These are phyloP conservation scores for Pichia nakasei DNA, from an alignment of 805 yeast genomes.

Conservation along the genomic window DNA sequence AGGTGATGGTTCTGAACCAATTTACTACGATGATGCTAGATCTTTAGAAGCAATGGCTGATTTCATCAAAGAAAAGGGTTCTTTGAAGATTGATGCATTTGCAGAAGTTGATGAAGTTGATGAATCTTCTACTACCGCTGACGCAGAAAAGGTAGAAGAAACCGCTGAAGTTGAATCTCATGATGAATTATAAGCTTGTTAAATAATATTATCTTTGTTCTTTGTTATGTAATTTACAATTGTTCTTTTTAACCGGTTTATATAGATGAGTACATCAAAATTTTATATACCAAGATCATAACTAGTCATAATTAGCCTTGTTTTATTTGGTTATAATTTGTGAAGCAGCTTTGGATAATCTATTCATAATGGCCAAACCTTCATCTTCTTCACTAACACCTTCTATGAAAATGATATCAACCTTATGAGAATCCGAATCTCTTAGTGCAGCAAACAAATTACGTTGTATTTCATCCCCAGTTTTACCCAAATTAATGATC, in stretches of 20 bases:
- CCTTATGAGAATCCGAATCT: conserved; percentile 55
- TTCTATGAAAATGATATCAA: conserved; percentile 72
- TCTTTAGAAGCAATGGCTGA: conserved; percentile 58
- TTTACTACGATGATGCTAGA: conserved; percentile 63
- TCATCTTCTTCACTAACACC: conserved; percentile 68
- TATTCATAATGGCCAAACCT: conserved; percentile 92
- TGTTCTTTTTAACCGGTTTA: neutral
- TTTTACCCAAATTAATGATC: conserved; percentile 30
- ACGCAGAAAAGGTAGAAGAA: too few species aligned
- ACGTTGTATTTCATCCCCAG: conserved; percentile 57
- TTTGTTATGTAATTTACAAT: neutral
- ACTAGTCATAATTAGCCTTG: too few species aligned
- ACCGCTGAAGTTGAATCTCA: conserved; percentile 17
- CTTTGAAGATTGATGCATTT: conserved; percentile 50
- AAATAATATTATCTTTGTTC: neutral
- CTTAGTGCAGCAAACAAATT: conserved; percentile 68
- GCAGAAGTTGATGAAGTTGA: conserved; percentile 14
- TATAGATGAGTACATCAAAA: neutral
- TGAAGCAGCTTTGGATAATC: conserved; percentile 77
- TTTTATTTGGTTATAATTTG: conserved; percentile 20
- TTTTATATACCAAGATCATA: neutral
- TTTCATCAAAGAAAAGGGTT: conserved; percentile 66
- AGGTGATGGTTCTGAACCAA: conserved; percentile 63
- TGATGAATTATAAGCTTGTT: conserved; percentile 13
- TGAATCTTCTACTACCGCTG: too few species aligned